Base-by-base conservation (phyloP, 768 basidiomycete species). In the Tricholoma sp. region DNA sequence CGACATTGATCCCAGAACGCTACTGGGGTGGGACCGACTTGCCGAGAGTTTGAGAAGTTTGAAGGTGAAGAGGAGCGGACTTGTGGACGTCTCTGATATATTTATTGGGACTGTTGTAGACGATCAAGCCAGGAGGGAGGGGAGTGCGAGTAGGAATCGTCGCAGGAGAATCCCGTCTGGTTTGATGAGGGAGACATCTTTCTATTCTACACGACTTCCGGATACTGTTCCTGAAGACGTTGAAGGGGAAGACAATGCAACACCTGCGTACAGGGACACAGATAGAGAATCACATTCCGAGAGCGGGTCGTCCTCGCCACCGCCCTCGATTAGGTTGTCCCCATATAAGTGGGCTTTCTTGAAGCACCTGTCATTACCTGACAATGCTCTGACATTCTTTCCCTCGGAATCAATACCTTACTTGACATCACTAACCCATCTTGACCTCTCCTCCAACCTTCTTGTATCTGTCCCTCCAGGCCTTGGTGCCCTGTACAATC, bases 401-500 rank as follows among this genome's bases (percentile, higher is more conserved):
- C 86, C 92, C n/a, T 67, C 83, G 22, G 79, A 83, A 18, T 73
- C 82, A 11, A 75, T 92, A 32, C 79, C 81, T 5, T 80, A 84
- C 66, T 80, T 95, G 54, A 82, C 85, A 43, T 81, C 87, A 5
- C 72, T 98, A 41, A 88, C 87, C 0, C 84, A 91, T 68, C 83
- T 96, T 60, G 92, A 96, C 71, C 80, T 96, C 41, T 94, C 94
- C 18, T 90, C 89, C 41, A 97, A 97, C 69, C 83, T 97, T 16
- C 82, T 98, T 47, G 85, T 94, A 41, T 89, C 91, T 29, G 80
- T 95, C n/a, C 94, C 94, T 0, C 70, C 86, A 1, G 89, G 87
- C 19, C 79, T 96, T 31, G 80, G 84, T 14, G 67, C 76, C 5
- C 81, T 99, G 21, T 83, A 86, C 65, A 89, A 86, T 60, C 88